Evolutionary conservation across 306 rosid species (phyloP).

Genomic region (Lathyrus tuberosus): DNA sequence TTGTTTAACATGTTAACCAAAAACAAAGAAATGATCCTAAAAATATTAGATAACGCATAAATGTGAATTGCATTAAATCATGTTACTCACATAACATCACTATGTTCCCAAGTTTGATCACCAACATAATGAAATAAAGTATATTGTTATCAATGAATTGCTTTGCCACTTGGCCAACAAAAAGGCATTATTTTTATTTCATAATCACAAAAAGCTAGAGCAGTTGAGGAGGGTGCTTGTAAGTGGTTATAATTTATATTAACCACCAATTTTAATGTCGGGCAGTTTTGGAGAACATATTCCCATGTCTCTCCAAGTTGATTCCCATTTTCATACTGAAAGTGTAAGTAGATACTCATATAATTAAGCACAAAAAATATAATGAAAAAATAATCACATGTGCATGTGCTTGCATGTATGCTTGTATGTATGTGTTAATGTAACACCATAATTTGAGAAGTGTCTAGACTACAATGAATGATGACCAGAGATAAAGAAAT

Average conservation of each 20-base stretch:
- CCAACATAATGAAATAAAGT: background rate
- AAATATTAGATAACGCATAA: background rate
- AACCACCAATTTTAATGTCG: background rate
- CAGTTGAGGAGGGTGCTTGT: background rate
- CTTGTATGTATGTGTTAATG: background rate
- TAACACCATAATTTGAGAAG: conserved; percentile 11
- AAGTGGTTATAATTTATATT: conserved; percentile 9
- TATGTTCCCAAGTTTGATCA: background rate
- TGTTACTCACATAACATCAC: background rate
- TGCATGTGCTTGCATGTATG: background rate
- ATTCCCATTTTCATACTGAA: conserved; percentile 8
- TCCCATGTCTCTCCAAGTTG: conserved; percentile 1
- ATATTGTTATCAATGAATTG: background rate
- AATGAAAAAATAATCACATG: conserved; percentile 9
- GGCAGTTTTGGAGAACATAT: conserved; percentile 4
- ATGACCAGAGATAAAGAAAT: conserved; percentile 21
- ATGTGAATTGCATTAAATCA: conserved; percentile 1
- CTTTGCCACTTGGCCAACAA: background rate
- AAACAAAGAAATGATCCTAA: background rate
- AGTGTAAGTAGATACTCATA: conserved; percentile 21
- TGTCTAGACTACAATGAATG: conserved; percentile 17
- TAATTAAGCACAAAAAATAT: background rate
- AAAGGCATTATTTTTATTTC: background rate
- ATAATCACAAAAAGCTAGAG: background rate
- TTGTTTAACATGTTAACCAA: background rate